Conservation (phyloP, 192 early-diverging fungal genomes). For the Backusella parvicylindrica region DNA sequence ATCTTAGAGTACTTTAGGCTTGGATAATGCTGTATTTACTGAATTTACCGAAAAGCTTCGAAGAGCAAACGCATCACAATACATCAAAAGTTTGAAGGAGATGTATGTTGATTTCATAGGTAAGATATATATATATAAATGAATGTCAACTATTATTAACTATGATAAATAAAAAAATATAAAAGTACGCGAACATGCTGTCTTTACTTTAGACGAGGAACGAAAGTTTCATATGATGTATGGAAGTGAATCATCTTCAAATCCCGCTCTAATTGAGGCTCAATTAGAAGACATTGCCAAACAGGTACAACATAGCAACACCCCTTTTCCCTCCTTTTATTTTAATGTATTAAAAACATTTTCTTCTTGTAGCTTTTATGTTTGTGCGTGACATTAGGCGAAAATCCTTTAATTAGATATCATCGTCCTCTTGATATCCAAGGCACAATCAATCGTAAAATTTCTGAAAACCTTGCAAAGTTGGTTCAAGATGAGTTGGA, state of each 20-base stretch:
- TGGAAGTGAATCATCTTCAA: constrained; percentile 5
- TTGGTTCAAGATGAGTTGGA: constrained; percentile 87
- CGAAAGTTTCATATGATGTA: constrained; percentile 24
- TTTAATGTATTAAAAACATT: neutral
- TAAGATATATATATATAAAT: constrained; percentile 25
- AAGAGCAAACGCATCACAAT: constrained; percentile 47
- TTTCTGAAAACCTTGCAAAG: constrained; percentile 76
- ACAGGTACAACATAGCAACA: constrained; percentile 35
- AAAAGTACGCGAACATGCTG: constrained; percentile 29
- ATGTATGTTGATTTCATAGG: constrained; percentile 82
- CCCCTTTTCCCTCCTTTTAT: too few species aligned
- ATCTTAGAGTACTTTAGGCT: constrained; percentile 50
- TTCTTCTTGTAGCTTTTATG: constrained; percentile 61
- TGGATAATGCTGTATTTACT: constrained; percentile 61
- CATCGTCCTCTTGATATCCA: constrained; percentile 74
- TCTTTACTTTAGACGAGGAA: constrained; percentile 30
- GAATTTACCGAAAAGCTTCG: constrained; percentile 45
- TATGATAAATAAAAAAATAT: too few species aligned
- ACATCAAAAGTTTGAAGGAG: constrained; percentile 68
- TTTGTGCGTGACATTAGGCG: constrained; percentile 82
- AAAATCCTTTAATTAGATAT: constrained; percentile 92
- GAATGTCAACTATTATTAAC: too few species aligned
- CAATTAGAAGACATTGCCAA: constrained; percentile 52
- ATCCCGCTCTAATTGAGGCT: constrained; percentile 29
- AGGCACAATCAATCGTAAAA: constrained; percentile 53